These are phyloP conservation scores for Talinum fruticosum DNA, from an alignment of 148 eudicot genomes.

Conservation along the genomic window DNA sequence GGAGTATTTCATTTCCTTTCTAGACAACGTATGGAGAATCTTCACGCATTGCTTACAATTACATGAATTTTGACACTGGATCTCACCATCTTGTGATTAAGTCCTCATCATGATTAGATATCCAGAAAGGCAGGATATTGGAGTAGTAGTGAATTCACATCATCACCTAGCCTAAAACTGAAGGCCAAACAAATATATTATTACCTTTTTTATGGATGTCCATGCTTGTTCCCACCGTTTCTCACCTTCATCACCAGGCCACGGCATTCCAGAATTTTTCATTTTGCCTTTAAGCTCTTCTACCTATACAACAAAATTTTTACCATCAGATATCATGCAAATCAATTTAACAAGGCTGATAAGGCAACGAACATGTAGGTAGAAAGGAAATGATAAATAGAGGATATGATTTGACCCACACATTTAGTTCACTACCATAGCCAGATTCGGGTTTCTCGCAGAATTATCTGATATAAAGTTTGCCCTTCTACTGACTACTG, in stretches of 20 bases:
- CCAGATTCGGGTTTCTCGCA: neutral
- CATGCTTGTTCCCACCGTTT: conserved; percentile 95
- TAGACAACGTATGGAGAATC: neutral
- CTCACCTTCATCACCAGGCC: conserved; percentile 98
- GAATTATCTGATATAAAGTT: neutral
- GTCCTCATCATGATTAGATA: neutral
- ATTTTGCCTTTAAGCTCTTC: conserved; percentile 73
- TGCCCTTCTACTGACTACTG: too few species aligned
- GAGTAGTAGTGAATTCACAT: neutral
- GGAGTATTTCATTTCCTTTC: neutral
- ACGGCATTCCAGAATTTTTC: conserved; percentile 91
- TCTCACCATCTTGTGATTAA: neutral
- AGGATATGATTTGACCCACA: neutral
- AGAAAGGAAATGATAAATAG: neutral
- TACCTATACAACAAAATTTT: conserved; percentile 43
- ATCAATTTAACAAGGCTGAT: neutral
- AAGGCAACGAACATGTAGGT: neutral
- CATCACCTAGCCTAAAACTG: neutral
- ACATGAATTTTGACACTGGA: neutral
- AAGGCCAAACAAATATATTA: conserved; percentile 13
- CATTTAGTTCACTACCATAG: too few species aligned
- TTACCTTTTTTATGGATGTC: conserved; percentile 88
- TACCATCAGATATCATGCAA: neutral
- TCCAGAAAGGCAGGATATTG: too few species aligned
- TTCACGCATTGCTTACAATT: neutral